Evolutionary conservation across 768 basidiomycete genomes (phyloP).

Genomic region (Trametes sanguinea): DNA sequence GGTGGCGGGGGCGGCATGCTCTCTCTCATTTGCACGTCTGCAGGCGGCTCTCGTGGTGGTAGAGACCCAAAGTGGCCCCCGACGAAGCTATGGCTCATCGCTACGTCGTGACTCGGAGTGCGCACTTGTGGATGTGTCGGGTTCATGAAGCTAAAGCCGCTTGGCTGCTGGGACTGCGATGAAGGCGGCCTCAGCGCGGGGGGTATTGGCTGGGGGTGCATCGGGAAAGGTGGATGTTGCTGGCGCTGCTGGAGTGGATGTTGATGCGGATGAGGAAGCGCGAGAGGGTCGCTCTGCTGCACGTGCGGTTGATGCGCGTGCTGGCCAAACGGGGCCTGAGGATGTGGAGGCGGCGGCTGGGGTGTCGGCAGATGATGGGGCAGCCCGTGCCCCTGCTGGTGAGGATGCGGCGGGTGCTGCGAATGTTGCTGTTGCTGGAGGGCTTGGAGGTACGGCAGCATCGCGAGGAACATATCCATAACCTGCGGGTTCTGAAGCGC

Average conservation of each 20-base stretch:
- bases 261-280: not conserved
- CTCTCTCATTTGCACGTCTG: not conserved
- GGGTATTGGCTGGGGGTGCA: not conserved
- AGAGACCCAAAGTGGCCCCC: conserved; percentile 22
- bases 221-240: conserved; percentile 2
- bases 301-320: conserved; percentile 14
- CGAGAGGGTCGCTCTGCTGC: conserved; percentile 3
- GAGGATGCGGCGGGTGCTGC: conserved; percentile 13
- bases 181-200: not conserved
- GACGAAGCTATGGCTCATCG: conserved; percentile 10
- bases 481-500: conserved; percentile 24
- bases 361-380: not conserved
- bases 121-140: not conserved
- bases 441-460: conserved; percentile 31
- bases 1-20: conserved; percentile 16
- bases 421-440: conserved; percentile 26
- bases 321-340: conserved; percentile 1
- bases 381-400: conserved; percentile 14
- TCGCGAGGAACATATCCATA: conserved; percentile 31
- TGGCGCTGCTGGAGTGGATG: conserved; percentile 6
- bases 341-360: conserved; percentile 20
- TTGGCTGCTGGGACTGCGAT: conserved; percentile 16
- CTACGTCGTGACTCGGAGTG: conserved; percentile 11
- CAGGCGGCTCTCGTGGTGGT: conserved; percentile 11
- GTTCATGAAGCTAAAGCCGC: conserved; percentile 8